Evolutionary conservation across 106 monocot species (phyloP), one percentile per base, ranked within the genome.

Genomic region (Chionographis japonica): DNA sequence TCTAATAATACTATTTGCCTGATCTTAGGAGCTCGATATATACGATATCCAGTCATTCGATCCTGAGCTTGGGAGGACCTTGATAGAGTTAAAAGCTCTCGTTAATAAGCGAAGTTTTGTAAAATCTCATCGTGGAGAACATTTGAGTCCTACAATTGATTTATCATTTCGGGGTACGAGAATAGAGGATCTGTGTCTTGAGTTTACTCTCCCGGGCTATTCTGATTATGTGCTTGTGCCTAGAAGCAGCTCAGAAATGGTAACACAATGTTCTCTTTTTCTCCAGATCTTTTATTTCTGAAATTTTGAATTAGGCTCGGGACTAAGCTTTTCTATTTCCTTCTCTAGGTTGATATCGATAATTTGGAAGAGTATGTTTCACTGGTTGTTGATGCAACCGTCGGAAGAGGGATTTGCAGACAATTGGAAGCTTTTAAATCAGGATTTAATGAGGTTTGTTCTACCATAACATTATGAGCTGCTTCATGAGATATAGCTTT

Each of bases 161-260:
- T 79, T 89, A 64, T 62, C 16, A 68, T 84, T 80, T 59, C 76
- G 80, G 54, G 76, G 66, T 62, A 60, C 75, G 16, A 79, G 54
- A 56, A 67, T 95, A 63, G 86, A 95, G 40, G 91, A 95, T 81
- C 79, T 92, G 46, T 85, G 64, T 58, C 81, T 95, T 62, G 88
- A 92, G 65, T 95, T 95, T 68, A 78, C 79, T 62, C 81, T 95
- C 75, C 95, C 95, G 39, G 95, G 91, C 55, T 86, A 89, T 77
- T 18, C 79, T 40, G 88, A 95, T 54, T 95, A 84, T 80, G 10
- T 73, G 15, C 78, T 85, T 75, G 4, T 60, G 4, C 27, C 65
- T 64, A 73, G 36, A 56, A 65, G 55, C 50, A 63, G 70, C 60
- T 75, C 74, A 42, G 69, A 75, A 53, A 70, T 76, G 84, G 90